Conservation (phyloP, 306 rosid species). For the Mimosa pudica region DNA sequence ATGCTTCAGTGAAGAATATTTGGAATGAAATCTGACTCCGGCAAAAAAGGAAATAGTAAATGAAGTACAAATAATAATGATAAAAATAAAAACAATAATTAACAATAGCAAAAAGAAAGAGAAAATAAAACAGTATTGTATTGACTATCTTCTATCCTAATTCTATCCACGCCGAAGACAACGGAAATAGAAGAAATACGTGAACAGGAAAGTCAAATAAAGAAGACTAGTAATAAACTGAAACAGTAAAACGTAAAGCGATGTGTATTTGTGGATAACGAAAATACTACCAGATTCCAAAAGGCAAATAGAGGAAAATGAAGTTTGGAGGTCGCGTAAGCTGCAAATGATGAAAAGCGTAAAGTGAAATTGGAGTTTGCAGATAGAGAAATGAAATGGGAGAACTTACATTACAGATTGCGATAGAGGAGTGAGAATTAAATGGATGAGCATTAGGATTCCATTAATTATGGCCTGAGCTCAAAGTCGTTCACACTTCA, state of each 20-base stretch:
- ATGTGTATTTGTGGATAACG: neutral
- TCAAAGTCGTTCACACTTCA: neutral
- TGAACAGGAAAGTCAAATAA: slow-evolving; percentile 1
- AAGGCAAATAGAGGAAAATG: neutral
- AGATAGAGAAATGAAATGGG: neutral
- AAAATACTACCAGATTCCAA: slow-evolving; percentile 16
- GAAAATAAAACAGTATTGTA: neutral
- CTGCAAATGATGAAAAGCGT: slow-evolving; percentile 38
- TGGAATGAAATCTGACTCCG: slow-evolving; percentile 33
- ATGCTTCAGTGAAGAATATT: slow-evolving; percentile 27
- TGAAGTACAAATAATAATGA: slow-evolving; percentile 33
- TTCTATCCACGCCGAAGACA: slow-evolving; percentile 21
- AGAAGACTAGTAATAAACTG: neutral
- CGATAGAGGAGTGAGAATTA: neutral
- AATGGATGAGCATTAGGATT: slow-evolving; percentile 20
- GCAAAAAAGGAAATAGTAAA: slow-evolving; percentile 25
- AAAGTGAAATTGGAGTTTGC: slow-evolving; percentile 23
- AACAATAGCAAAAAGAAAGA: slow-evolving; percentile 1
- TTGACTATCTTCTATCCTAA: slow-evolving; percentile 24
- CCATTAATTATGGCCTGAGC: neutral
- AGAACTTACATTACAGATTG: neutral
- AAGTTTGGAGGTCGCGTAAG: neutral
- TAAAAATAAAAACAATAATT: slow-evolving; percentile 11
- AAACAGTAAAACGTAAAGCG: neutral
- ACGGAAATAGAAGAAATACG: slow-evolving; percentile 18